Conservation (phyloP, 768 basidiomycete genomes). For the Rhodotorula diobovata region DNA sequence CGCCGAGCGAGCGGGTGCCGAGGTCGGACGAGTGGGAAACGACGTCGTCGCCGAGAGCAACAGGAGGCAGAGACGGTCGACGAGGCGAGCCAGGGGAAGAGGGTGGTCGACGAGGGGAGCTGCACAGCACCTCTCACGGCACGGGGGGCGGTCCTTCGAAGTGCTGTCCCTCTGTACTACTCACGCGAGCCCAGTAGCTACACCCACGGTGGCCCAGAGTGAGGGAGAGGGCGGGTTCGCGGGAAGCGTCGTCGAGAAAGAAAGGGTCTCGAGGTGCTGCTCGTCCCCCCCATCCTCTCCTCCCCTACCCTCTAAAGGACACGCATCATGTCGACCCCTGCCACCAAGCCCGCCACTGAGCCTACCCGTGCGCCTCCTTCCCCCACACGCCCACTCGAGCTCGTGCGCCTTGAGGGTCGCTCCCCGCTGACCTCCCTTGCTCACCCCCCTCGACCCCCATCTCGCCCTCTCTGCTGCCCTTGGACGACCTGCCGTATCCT, state of each 20-base stretch:
- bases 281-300: not conserved
- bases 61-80: too few species aligned
- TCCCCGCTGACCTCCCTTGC: not conserved
- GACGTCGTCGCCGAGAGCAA: too few species aligned
- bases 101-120: too few species aligned
- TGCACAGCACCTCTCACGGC: too few species aligned
- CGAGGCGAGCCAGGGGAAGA: too few species aligned
- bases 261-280: not conserved
- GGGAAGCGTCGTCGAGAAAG: not conserved
- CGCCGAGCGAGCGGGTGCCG: not conserved
- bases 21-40: not conserved
- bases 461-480: not conserved
- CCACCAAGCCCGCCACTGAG: not conserved
- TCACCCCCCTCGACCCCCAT: not conserved
- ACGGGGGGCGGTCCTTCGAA: too few species aligned
- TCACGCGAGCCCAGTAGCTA: too few species aligned
- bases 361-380: constrained; percentile 12
- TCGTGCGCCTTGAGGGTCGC: not conserved
- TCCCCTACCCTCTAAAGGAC: not conserved
- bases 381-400: not conserved
- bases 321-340: constrained; percentile 12
- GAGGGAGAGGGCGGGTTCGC: too few species aligned
- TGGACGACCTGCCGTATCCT: too few species aligned
- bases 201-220: too few species aligned
- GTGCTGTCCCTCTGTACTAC: too few species aligned